Evolutionary conservation across 2,329 filamentous ascomycete genomes (phyloP).

Genomic region (Penicillium psychrosexuale): DNA sequence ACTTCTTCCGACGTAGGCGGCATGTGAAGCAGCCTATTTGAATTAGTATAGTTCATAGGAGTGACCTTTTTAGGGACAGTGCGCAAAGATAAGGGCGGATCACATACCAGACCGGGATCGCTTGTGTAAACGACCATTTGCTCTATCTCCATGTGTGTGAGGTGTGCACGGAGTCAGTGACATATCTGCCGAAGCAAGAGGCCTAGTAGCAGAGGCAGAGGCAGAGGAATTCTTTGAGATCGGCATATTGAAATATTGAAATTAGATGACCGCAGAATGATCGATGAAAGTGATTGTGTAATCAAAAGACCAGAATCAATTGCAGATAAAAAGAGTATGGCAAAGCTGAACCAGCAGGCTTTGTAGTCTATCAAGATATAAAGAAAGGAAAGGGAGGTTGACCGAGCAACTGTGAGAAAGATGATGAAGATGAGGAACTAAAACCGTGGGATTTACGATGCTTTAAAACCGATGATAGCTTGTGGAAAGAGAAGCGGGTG

Average conservation of each 20-base stretch:
- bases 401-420: neutral
- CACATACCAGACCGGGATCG: slow-evolving; percentile 83
- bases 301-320: neutral
- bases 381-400: slow-evolving; percentile 15
- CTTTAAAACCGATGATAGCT: slow-evolving; percentile 7
- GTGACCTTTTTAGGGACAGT: neutral
- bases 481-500: neutral
- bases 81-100: neutral
- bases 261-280: neutral
- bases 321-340: slow-evolving; percentile 17
- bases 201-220: neutral
- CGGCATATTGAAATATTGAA: slow-evolving; percentile 3
- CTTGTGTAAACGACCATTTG: slow-evolving; percentile 68
- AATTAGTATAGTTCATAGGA: neutral
- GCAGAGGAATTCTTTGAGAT: neutral
- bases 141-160: neutral
- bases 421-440: neutral
- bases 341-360: slow-evolving; percentile 45
- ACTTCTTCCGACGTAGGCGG: slow-evolving; percentile 66
- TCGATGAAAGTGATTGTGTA: neutral
- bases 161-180: neutral
- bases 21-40: slow-evolving; percentile 65
- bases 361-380: slow-evolving; percentile 33
- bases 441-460: neutral
- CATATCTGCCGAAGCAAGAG: neutral